phyloP scores from a whole-genome alignment of 768 basidiomycete species.

The Mycena galericulata region DNA sequence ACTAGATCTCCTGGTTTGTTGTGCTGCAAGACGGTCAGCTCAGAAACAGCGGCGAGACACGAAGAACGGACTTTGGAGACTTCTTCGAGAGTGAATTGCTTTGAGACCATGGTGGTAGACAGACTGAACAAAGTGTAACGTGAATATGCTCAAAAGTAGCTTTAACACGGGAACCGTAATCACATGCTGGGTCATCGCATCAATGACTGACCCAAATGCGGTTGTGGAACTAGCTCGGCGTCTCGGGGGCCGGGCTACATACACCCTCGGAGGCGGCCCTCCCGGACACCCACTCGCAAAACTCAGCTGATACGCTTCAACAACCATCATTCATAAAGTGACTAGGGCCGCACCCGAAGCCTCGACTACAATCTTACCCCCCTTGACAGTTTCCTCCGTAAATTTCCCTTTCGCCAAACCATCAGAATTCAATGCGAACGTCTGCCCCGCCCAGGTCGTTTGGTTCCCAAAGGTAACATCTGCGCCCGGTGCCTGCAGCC shows the following conservation, averaged over 20 bases:
- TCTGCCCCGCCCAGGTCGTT: conserved; percentile 66
- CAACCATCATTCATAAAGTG: conserved; percentile 44
- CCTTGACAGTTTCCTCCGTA: conserved; percentile 52
- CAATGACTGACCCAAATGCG: background rate
- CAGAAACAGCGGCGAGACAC: background rate
- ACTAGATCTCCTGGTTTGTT: conserved; percentile 83
- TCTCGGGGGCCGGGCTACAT: no score
- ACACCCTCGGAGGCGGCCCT: no score
- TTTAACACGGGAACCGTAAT: background rate
- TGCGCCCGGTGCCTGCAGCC: conserved; percentile 61
- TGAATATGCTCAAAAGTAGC: no score
- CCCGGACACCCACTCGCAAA: no score
- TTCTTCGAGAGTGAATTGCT: conserved; percentile 52
- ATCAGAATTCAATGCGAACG: conserved; percentile 47
- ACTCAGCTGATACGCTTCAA: no score
- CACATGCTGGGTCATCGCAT: background rate
- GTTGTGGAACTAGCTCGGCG: no score
- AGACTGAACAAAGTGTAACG: no score
- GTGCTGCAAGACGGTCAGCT: conserved; percentile 53
- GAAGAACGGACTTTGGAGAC: conserved; percentile 45
- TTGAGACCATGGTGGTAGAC: conserved; percentile 40
- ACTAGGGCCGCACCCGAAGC: conserved; percentile 55
- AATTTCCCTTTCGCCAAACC: conserved; percentile 54
- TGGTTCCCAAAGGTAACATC: conserved; percentile 57
- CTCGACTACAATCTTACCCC: conserved; percentile 47